Evolutionary conservation across 495 filamentous ascomycete species (phyloP), one percentile per base, ranked within the genome.

Genomic region (Pyronema omphalodes): DNA sequence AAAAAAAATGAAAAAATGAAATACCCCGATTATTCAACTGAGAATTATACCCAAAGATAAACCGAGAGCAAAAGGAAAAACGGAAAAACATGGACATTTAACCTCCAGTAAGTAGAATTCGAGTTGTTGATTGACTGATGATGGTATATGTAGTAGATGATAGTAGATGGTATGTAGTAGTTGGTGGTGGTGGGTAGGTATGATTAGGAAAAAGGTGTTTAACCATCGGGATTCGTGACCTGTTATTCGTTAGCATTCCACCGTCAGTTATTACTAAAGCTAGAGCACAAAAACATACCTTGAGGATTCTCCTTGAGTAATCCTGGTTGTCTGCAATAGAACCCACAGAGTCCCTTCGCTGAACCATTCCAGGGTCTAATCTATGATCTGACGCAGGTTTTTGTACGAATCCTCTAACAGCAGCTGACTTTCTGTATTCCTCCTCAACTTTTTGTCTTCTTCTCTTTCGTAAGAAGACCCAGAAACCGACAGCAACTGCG

Each of bases 291-390:
- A 2, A 33, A 29, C 12, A 35, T n/a, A 91, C 91, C 79, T 91
- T 86, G 65, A 98, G 74, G 67, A 98, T 94, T 63, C 83, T 83
- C 67, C 91, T 78, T 55, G 91, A 95, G 70, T 95, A 98, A 68
- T 96, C 91, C 67, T 93, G 79, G 69, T 94, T 91, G 66, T 98
- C 93, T 60, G 88, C 89, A 65, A 98, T 96, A 70, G 89, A 95
- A 60, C 89, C 91, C 68, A 89, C 85, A 69, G 91, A 96, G 71
- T 89, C 80, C 67, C 91, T 78, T 63, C 87, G 74, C 59, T 91
- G 79, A 54, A 79, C 78, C 81, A 94, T 84, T 48, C 82, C 79
- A 18, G 89, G 86, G 58, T 98, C 91, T 55, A 95, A 82, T 18
- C 93, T 78, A 44, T 83, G 81, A 67, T 96, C 88, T 40, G 61